Conservation (phyloP, 805 yeast genomes). For the Suhomyces faveliae region DNA sequence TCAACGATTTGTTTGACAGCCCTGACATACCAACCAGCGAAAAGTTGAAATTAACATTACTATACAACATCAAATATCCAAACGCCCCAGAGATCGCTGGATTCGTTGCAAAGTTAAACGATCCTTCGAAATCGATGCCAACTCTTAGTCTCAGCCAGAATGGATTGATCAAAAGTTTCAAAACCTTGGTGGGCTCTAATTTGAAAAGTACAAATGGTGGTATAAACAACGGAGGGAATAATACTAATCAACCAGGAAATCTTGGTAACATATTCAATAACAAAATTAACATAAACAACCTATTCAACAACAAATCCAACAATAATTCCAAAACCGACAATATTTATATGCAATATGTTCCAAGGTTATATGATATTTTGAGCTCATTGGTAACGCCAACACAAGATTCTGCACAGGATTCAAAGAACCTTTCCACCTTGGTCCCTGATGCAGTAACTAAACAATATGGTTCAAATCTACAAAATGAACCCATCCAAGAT, state of each 20-base stretch:
- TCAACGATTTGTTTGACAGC: constrained; percentile 53
- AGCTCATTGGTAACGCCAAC: constrained; percentile 17
- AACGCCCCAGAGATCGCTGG: constrained; percentile 24
- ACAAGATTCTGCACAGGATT: constrained; percentile 8
- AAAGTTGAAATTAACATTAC: constrained; percentile 69
- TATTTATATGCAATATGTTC: constrained; percentile 88
- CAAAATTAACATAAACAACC: constrained; percentile 29
- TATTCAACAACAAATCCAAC: constrained; percentile 26
- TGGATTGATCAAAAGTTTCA: constrained; percentile 30
- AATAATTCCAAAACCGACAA: constrained; percentile 48
- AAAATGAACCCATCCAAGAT: constrained; percentile 52
- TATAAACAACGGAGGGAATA: constrained; percentile 11
- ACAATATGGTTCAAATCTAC: constrained; percentile 22
- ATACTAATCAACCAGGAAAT: constrained; percentile 6
- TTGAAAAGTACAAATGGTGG: constrained; percentile 7
- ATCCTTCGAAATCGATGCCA: constrained; percentile 28
- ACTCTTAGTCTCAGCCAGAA: constrained; percentile 35
- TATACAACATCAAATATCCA: constrained; percentile 75
- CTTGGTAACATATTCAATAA: constrained; percentile 33
- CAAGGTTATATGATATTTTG: constrained; percentile 56
- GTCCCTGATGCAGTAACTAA: constrained; percentile 36
- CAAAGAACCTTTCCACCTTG: constrained; percentile 30
- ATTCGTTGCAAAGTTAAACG: constrained; percentile 27
- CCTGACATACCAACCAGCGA: constrained; percentile 46
- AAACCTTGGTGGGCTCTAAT: constrained; percentile 19